These are phyloP conservation scores for Rhizophora mangle DNA, from an alignment of 345 rosid species.

Conservation along the genomic window DNA sequence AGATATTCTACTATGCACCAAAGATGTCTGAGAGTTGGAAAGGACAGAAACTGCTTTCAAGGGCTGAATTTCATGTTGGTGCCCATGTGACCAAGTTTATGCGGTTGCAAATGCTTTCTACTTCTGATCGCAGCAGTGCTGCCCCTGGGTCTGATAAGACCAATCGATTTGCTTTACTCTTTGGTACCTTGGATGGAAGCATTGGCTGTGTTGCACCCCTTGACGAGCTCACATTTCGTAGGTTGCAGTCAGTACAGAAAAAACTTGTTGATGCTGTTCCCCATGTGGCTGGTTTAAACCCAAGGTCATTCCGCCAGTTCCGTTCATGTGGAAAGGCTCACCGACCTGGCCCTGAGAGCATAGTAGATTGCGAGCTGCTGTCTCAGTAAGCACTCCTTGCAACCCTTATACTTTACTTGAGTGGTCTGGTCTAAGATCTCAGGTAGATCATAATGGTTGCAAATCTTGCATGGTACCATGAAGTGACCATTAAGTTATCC, in stretches of 20 bases:
- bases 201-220: slow-evolving; percentile 93
- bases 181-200: slow-evolving; percentile 93
- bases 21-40: slow-evolving; percentile 98
- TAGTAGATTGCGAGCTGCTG: slow-evolving; percentile 90
- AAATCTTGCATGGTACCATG: not conserved
- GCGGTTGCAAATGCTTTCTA: slow-evolving; percentile 83
- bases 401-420: not conserved
- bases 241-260: slow-evolving; percentile 86
- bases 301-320: slow-evolving; percentile 90
- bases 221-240: slow-evolving; percentile 86
- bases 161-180: slow-evolving; percentile 80
- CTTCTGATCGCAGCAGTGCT: slow-evolving; percentile 48
- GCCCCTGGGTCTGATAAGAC: slow-evolving; percentile 70
- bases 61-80: slow-evolving; percentile 92
- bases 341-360: slow-evolving; percentile 92
- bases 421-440: not conserved
- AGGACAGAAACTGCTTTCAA: slow-evolving; percentile 92
- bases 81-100: slow-evolving; percentile 87
- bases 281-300: slow-evolving; percentile 92
- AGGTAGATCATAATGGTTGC: not conserved
- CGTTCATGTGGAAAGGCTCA: slow-evolving; percentile 75
- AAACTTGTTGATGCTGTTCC: slow-evolving; percentile 90
- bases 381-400: slow-evolving; percentile 61
- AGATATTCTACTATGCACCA: slow-evolving; percentile 95
- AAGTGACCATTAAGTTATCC: no score